Evolutionary conservation across 2,329 filamentous ascomycete species (phyloP), one percentile per base, ranked within the genome.

Genomic region (Dactylellina leptospora): DNA sequence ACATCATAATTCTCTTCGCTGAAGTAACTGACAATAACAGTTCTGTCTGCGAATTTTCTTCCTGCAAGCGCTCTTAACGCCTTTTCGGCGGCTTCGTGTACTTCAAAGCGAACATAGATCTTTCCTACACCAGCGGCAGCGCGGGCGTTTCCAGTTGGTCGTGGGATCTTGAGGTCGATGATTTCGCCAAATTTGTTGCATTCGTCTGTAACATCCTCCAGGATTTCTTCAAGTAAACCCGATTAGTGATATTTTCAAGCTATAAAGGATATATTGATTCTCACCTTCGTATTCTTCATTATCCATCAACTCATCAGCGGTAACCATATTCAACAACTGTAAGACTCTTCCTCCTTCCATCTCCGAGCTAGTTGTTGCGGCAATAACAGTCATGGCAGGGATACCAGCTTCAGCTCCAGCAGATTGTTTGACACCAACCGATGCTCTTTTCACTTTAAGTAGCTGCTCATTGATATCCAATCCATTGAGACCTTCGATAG

Each of bases 321-420:
- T 99, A 33, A 99, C 93, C 95, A 99, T 99, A 83, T 99, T 99
- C 78, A 99, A 86, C 73, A 99, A 83, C 81, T 96, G 93, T 72
- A 99, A 80, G 13, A 99, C 93, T 62, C 91, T 87, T 75, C 90
- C 90, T 71, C 89, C 87, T 76, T 96, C 92, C 30, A 90, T 83
- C 71, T 93, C 90, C 62, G 85, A 85, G 36, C 90, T 90, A 2
- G 88, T 91, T 18, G 95, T 96, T 66, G 93, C 93, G 36, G 95
- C 95, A 77, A 99, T 90, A 86, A 97, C 92, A 54, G 93, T 96
- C 88, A 99, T 97, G 74, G 95, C 95, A 76, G 95, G 96, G 74
- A 99, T 93, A 61, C 93, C 92, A 85, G 97, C 96, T 78, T 99
- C 95, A 40, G 96, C 86, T 74, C 92, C 92, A 48, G 91, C 85